phyloP scores from a whole-genome alignment of 1,284 basidiomycete genomes.

The Pterulicium gracile region DNA sequence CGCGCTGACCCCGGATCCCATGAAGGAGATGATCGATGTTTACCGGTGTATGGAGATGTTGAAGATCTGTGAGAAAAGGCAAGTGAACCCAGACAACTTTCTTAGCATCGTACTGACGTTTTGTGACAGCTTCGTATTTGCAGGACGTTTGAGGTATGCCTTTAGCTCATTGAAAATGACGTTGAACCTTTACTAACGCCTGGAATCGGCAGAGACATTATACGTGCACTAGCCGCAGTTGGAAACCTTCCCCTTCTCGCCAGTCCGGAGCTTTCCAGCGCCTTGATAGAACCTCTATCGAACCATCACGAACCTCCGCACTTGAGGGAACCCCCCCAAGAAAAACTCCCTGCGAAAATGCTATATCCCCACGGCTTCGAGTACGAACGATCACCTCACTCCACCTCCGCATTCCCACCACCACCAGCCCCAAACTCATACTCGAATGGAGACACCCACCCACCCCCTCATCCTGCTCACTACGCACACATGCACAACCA shows the following conservation, averaged over 20 bases:
- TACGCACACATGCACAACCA: background rate
- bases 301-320: too few species aligned
- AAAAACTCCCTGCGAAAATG: slow-evolving; percentile 28
- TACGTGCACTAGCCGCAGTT: slow-evolving; percentile 31
- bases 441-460: too few species aligned
- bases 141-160: slow-evolving; percentile 29
- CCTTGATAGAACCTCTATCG: too few species aligned
- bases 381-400: slow-evolving; percentile 28
- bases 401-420: slow-evolving; percentile 16
- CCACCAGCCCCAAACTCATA: background rate
- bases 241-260: slow-evolving; percentile 15
- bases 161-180: too few species aligned
- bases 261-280: background rate
- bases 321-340: too few species aligned
- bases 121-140: slow-evolving; percentile 6
- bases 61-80: slow-evolving; percentile 26
- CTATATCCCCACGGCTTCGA: slow-evolving; percentile 33
- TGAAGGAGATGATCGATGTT: slow-evolving; percentile 43
- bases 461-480: background rate
- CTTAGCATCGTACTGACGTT: slow-evolving; percentile 17
- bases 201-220: slow-evolving; percentile 23
- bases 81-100: slow-evolving; percentile 8
- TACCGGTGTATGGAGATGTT: slow-evolving; percentile 43
- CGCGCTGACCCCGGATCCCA: slow-evolving; percentile 28
- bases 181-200: too few species aligned